Evolutionary conservation across 2,329 filamentous ascomycete species (phyloP), one percentile per base, ranked within the genome.

Genomic region (Helotiales sp.): DNA sequence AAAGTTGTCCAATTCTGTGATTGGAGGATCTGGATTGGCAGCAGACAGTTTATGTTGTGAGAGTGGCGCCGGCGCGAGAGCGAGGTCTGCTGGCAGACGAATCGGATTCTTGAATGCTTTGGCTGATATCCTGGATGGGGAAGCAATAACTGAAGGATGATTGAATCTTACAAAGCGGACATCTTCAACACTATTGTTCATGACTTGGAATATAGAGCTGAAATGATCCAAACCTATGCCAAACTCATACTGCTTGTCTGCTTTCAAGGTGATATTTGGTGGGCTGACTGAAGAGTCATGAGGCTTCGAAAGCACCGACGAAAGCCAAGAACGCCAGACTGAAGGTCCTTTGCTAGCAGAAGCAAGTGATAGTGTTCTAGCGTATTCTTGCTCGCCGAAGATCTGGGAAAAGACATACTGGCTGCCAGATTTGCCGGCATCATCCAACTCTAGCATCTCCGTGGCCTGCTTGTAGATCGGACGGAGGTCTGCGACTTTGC

Each of bases 371-470:
- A 38, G 24, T 5, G 38, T n/a, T 31, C 82, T 73, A 44, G 77
- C 68, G 48, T 77, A 77, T 66, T 83, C 81, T 65, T 84, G 81
- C 44, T 78, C 75, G 22, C 77, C 79, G 55, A 77, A 83, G 38
- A 84, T 76, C 56, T 79, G 75, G 4, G 78, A 74, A 52, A 84
- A 75, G n/a, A 63, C 19, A 7, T 61, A 19, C 47, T 67, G 65
- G 9, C 38, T 59, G 4, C 34, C 46, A 3, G 17, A 27, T 30
- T 53, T 48, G 9, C 51, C 50, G 4, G 42, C n/a, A 1, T 55
- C 30, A n/a, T 49, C 27, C 6, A 30, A 48, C 33, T 59, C 54
- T 5, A 63, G 53, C 8, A 65, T 54, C 15, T 67, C 52, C 5
- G 27, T 25, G 1, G 58, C 62, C 24, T 74, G 72, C 22, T 74